These are phyloP conservation scores for Ophiostoma ulmi DNA, from an alignment of 2,329 filamentous ascomycete species.

Conservation along the genomic window DNA sequence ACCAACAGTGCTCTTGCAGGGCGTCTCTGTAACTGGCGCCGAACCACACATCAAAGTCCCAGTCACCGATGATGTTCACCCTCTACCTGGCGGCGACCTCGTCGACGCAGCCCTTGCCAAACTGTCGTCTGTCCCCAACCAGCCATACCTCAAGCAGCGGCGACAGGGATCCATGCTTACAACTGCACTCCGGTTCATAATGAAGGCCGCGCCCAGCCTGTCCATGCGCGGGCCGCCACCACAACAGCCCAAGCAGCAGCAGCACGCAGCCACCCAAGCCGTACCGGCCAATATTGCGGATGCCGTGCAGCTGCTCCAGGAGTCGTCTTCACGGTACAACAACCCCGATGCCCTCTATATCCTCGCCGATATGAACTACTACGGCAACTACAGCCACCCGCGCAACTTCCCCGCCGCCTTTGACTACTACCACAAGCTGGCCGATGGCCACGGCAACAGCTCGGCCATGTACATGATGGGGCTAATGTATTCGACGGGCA, in stretches of 20 bases:
- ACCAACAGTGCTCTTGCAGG: slow-evolving; percentile 29
- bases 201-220: slow-evolving; percentile 48
- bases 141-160: slow-evolving; percentile 41
- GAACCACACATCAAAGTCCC: neutral
- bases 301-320: slow-evolving; percentile 49
- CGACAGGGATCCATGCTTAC: slow-evolving; percentile 43
- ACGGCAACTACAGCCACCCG: slow-evolving; percentile 87
- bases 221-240: slow-evolving; percentile 43
- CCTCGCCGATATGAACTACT: slow-evolving; percentile 92
- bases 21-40: slow-evolving; percentile 17
- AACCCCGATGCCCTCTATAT: slow-evolving; percentile 83
- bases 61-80: slow-evolving; percentile 19
- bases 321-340: slow-evolving; percentile 49
- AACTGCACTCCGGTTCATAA: slow-evolving; percentile 39
- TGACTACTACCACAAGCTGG: slow-evolving; percentile 72
- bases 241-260: slow-evolving; percentile 14
- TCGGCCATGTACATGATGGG: slow-evolving; percentile 95
- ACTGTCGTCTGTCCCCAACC: slow-evolving; percentile 46
- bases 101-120: slow-evolving; percentile 49
- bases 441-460: slow-evolving; percentile 72
- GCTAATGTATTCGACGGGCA: slow-evolving; percentile 89
- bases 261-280: slow-evolving; percentile 31
- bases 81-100: slow-evolving; percentile 45
- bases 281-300: slow-evolving; percentile 44
- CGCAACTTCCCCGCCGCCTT: slow-evolving; percentile 76